Evolutionary conservation across 257 asterid species (phyloP).

Genomic region (Solanum neorickii): DNA sequence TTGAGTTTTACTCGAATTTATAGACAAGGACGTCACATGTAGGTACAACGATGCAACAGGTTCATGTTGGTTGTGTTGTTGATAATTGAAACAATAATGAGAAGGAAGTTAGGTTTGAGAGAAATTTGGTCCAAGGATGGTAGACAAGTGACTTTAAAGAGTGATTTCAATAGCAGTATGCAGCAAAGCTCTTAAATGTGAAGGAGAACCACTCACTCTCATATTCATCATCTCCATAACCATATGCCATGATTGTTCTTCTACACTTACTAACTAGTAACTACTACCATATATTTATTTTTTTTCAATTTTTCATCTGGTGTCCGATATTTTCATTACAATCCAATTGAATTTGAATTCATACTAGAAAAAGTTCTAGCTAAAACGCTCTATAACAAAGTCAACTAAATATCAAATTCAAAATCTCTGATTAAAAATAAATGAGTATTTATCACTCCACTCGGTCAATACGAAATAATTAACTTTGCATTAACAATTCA

Average conservation of each 20-base stretch:
- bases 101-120: not conserved
- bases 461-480: not conserved
- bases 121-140: not conserved
- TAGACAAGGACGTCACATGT: not conserved
- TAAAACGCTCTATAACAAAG: too few species aligned
- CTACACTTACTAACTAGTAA: not conserved
- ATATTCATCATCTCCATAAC: not conserved
- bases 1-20: too few species aligned
- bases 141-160: not conserved
- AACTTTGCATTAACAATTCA: not conserved
- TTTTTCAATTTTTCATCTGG: too few species aligned
- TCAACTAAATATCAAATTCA: fast-evolving
- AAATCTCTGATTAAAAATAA: too few species aligned
- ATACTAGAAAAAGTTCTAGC: fast-evolving
- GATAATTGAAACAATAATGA: not conserved
- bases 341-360: not conserved
- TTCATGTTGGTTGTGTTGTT: not conserved
- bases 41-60: not conserved
- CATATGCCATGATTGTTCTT: not conserved
- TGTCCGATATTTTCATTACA: too few species aligned
- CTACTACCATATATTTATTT: not conserved
- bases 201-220: not conserved
- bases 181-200: not conserved
- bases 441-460: too few species aligned
- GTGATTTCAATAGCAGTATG: not conserved